phyloP scores from a whole-genome alignment of 495 filamentous ascomycete genomes.

The Trichoderma reesei region DNA sequence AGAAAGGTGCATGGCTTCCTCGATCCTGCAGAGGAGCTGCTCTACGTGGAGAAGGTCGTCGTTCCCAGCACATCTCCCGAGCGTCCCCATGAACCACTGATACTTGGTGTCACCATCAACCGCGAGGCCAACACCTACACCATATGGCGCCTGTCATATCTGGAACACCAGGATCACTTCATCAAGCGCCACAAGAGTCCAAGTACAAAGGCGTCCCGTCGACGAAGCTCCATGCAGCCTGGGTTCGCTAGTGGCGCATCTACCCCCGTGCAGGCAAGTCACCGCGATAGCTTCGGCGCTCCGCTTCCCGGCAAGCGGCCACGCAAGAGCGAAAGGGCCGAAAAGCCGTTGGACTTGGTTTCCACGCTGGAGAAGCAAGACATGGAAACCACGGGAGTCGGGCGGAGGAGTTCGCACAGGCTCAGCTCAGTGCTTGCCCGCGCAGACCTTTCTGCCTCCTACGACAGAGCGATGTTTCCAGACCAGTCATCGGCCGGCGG shows the following conservation, averaged over 20 bases:
- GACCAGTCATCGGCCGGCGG: slow-evolving; percentile 51
- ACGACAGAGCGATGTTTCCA: slow-evolving; percentile 64
- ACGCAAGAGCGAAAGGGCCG: slow-evolving; percentile 31
- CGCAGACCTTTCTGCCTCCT: slow-evolving; percentile 70
- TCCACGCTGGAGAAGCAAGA: slow-evolving; percentile 67
- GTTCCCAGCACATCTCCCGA: slow-evolving; percentile 13
- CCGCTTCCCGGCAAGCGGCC: slow-evolving; percentile 35
- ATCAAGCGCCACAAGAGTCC: slow-evolving; percentile 37
- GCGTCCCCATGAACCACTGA: slow-evolving; percentile 28
- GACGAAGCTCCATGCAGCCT: slow-evolving; percentile 80
- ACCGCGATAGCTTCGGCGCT: slow-evolving; percentile 41
- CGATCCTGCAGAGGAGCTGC: slow-evolving; percentile 62
- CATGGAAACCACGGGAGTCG: slow-evolving; percentile 42
- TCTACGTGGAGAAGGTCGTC: slow-evolving; percentile 51
- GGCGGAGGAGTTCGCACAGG: slow-evolving; percentile 66
- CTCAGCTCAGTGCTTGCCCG: slow-evolving; percentile 91
- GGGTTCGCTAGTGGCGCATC: slow-evolving; percentile 66
- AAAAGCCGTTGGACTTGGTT: slow-evolving; percentile 45
- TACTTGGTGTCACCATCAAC: slow-evolving; percentile 77
- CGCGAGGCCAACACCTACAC: slow-evolving; percentile 60
- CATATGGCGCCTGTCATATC: slow-evolving; percentile 66
- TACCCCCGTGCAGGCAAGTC: slow-evolving; percentile 55
- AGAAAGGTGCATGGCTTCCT: slow-evolving; percentile 32
- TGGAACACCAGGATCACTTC: slow-evolving; percentile 48
- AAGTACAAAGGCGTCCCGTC: slow-evolving; percentile 45